phyloP scores from a whole-genome alignment of 768 basidiomycete species.

The Daedaleopsis sinensis region DNA sequence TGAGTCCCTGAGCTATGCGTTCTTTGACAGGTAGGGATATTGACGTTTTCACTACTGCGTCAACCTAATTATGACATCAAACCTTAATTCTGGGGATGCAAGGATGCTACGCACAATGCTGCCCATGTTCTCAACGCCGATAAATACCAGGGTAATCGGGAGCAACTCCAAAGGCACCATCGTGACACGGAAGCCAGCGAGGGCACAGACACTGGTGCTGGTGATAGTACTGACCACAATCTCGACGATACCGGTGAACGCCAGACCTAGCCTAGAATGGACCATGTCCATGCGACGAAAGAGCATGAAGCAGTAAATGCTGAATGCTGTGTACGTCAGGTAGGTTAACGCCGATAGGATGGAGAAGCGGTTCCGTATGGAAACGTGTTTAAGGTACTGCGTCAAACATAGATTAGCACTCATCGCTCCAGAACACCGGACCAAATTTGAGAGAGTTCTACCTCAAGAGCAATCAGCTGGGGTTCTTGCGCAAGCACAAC shows the following conservation, averaged over 20 bases:
- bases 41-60: conserved; percentile 82
- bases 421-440: background rate
- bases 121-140: conserved; percentile 98
- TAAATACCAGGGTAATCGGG: conserved; percentile 92
- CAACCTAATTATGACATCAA: conserved; percentile 56
- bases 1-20: conserved; percentile 89
- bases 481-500: conserved; percentile 46
- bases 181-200: conserved; percentile 86
- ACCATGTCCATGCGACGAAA: conserved; percentile 80
- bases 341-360: conserved; percentile 74
- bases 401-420: background rate
- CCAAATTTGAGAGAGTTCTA: conserved; percentile 22
- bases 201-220: conserved; percentile 88
- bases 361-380: conserved; percentile 50
- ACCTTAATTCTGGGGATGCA: conserved; percentile 11
- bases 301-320: conserved; percentile 74
- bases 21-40: conserved; percentile 89
- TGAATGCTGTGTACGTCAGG: conserved; percentile 75
- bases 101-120: conserved; percentile 64
- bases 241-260: conserved; percentile 92
- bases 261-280: conserved; percentile 89
- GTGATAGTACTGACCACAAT: conserved; percentile 92
- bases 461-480: conserved; percentile 48
- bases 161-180: conserved; percentile 92
- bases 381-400: conserved; percentile 57